phyloP scores from a whole-genome alignment of 805 yeast species.

The Kodamaea kakaduensis region DNA sequence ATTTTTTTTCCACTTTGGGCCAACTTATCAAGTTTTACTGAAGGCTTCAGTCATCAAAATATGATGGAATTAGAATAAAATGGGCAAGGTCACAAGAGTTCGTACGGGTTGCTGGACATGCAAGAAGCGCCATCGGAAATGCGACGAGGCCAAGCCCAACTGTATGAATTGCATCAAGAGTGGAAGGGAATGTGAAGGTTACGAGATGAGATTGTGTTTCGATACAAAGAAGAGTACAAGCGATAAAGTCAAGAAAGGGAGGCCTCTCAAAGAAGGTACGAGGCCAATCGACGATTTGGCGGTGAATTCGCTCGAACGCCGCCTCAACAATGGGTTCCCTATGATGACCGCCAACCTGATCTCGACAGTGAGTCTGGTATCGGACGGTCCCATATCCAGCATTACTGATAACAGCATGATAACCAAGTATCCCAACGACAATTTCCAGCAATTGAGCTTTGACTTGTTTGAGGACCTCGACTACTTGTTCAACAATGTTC shows the following conservation, averaged over 20 bases:
- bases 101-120: constrained; percentile 60
- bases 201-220: constrained; percentile 45
- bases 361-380: constrained; percentile 32
- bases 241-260: constrained; percentile 11
- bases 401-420: constrained; percentile 23
- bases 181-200: constrained; percentile 48
- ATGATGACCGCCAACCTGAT: too few species aligned
- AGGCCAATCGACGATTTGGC: too few species aligned
- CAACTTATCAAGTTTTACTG: neutral
- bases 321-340: too few species aligned
- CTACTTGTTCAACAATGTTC: constrained; percentile 13
- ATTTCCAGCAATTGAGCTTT: constrained; percentile 20
- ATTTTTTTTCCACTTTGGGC: neutral
- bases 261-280: too few species aligned
- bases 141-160: constrained; percentile 52
- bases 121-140: constrained; percentile 49
- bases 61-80: constrained; percentile 6
- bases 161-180: constrained; percentile 46
- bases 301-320: too few species aligned
- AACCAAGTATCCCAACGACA: constrained; percentile 14
- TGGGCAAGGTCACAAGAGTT: constrained; percentile 45
- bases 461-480: constrained; percentile 26
- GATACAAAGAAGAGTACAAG: constrained; percentile 44
- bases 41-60: neutral
- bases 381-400: constrained; percentile 42